Evolutionary conservation across 371 early-diverging fungal genomes (phyloP), one percentile per base, ranked within the genome.

Genomic region (Apophysomyces sp.): DNA sequence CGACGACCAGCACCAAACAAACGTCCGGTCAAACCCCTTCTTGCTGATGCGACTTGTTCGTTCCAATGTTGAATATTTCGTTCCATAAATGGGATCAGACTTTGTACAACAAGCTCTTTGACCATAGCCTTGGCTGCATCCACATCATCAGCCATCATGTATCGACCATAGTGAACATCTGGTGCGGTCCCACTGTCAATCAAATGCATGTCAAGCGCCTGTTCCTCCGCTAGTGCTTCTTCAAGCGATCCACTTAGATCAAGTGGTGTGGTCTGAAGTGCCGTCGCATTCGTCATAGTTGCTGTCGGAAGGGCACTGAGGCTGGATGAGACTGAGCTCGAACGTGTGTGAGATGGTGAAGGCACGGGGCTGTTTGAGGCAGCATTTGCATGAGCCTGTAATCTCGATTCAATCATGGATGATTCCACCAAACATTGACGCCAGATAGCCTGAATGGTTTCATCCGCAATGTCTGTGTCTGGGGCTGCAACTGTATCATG

Each of bases 21-120:
- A 2, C 97, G 84, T 8, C 96, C 97, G 0, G 97, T 92, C 36
- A 98, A 66, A 0, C 97, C 97, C 44, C 95, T 83, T 55, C 98
- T 84, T 11, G 92, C 82, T 55, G 86, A 86, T 3, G 94, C 96
- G 0, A 96, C 90, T 74, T 95, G 94, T 59, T 96, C 97, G 71
- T 94, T 95, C 89, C 94, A 92, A 52, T 86, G 83, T 30, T 91
- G 90, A 56, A 96, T 87, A 58, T 85, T 89, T 21, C 93, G 81
- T 65, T 97, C 94, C 96, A 97, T 94, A 62, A 87, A 90, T 1
- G 96, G 95, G 2, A 98, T 67, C 49, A 97, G 67, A 58, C 89
- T 86, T 52, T 92, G 90, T 2, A 84, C 76, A 29, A 90, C 76
- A 73, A 95, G 80, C 54, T 88, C 87, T 49, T 80, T 66, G 1